Evolutionary conservation across 1,284 basidiomycete species (phyloP), one percentile per base, ranked within the genome.

Genomic region (Cryptococcus depauperatus): DNA sequence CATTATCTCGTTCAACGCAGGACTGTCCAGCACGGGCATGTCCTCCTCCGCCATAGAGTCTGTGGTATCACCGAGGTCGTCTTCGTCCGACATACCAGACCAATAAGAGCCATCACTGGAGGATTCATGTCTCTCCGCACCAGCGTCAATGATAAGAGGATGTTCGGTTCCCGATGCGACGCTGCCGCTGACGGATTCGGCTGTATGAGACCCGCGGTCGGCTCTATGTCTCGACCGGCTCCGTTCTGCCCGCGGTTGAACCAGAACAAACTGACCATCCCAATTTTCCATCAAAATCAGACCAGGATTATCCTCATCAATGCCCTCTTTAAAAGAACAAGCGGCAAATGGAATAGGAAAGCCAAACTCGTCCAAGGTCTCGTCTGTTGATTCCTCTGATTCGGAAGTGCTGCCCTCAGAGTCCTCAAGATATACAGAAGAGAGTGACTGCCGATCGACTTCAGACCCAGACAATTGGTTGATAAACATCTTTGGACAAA

Each of bases 11-110:
- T 65, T 60, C 42, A 68, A 38, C 5, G 64, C 64, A 6, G 66
- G 61, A 43, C 59, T 61, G 47, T 67, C 62, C 26, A 69, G 53
- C 48, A 67, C 56, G 1, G 67, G 67, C 67, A 69, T 69, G 46
- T 69, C 67, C 41, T 69, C 67, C 51, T 69, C 67, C 13, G 59
- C 65, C 67, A 69, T 69, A 19, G 59, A 62, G 44, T 69, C 67
- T 18, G 67, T 69, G 8, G 67, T 69, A 50, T 69, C 65, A 9
- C 67, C 67, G 3, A 58, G 58, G 35, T 59, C 55, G 28, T 64
- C 59, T 37, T 64, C 58, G 33, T 67, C 63, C 34, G 51, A 56
- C 42, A 54, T 40, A 9, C 57, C 64, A 11, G 55, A 57, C 64
- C 64, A 67, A 46, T 57, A 61, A 6, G 51, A 54, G 18, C 45